Conservation (phyloP, 129 eudicot genomes). For the Gnaphalium uliginosum region DNA sequence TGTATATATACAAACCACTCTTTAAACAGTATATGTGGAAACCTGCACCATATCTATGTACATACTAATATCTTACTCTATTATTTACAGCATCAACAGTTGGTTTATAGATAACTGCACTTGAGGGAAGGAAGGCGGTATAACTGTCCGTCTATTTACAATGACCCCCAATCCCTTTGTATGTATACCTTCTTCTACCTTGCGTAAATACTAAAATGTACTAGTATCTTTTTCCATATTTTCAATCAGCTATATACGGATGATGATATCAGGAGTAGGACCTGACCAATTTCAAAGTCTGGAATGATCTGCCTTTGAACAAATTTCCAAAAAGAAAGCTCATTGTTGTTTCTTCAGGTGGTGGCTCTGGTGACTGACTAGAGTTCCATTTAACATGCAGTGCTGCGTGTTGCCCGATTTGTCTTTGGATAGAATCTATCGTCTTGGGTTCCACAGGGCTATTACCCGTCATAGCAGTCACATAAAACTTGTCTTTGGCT, state of each 20-base stretch:
- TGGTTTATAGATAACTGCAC: background rate
- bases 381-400: conserved; percentile 64
- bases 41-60: too few relatives aligned
- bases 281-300: conserved; percentile 38
- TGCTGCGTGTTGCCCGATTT: conserved; percentile 59
- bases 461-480: conserved; percentile 77
- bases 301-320: conserved; percentile 53
- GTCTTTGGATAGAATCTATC: conserved; percentile 60
- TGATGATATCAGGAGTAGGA: conserved; percentile 22
- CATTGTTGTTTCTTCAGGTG: conserved; percentile 55
- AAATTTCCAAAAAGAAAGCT: conserved; percentile 70
- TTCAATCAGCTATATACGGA: background rate
- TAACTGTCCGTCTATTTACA: conserved; percentile 9
- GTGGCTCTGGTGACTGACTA: conserved; percentile 42
- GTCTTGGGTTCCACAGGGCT: conserved; percentile 67
- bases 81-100: conserved; percentile 3
- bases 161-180: conserved; percentile 13
- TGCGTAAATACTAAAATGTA: conserved; percentile 16
- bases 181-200: background rate
- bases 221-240: background rate
- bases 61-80: background rate
- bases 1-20: background rate
- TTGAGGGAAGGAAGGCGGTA: conserved; percentile 8
- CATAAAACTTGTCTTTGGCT: conserved; percentile 76
- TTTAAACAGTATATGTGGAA: background rate